Percentiles rank a stretch among this genome's conserved stretches.
These are phyloP conservation scores for Gaertneriomyces semiglobifer DNA, from an alignment of 192 early-diverging fungal genomes.

Conservation along the genomic window DNA sequence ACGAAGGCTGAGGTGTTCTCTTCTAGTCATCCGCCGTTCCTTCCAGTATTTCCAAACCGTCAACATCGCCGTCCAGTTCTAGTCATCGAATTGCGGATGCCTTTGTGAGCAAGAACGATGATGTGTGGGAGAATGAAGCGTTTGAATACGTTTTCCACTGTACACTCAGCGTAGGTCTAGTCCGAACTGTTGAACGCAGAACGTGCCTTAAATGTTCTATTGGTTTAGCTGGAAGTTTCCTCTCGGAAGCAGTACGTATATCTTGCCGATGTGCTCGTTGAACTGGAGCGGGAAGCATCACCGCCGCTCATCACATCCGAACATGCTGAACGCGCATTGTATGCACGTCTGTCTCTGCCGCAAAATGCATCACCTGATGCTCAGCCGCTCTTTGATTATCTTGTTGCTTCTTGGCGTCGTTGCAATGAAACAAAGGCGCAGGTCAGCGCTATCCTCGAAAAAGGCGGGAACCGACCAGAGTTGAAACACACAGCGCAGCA, in stretches of 20 bases:
- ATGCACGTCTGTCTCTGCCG: constrained; percentile 36
- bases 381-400: constrained; percentile 38
- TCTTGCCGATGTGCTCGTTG: constrained; percentile 24
- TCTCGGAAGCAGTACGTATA: constrained; percentile 13
- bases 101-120: constrained; percentile 40
- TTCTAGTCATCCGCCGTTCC: constrained; percentile 1
- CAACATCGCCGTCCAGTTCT: constrained; percentile 10
- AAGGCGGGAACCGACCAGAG: constrained; percentile 36
- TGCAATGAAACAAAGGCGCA: constrained; percentile 23
- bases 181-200: not conserved
- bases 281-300: constrained; percentile 24
- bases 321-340: constrained; percentile 29
- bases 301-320: constrained; percentile 23
- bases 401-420: constrained; percentile 42
- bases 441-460: constrained; percentile 45
- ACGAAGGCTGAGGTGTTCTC: not conserved
- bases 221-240: constrained; percentile 18
- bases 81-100: constrained; percentile 1
- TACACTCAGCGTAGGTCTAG: constrained; percentile 63
- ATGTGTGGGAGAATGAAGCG: constrained; percentile 82
- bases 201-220: not conserved
- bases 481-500: constrained; percentile 30
- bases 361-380: constrained; percentile 28
- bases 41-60: constrained; percentile 1
- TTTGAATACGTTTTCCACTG: constrained; percentile 73